These are phyloP conservation scores for Penicillium sp. DNA, from an alignment of 2,329 filamentous ascomycete genomes.

Conservation along the genomic window DNA sequence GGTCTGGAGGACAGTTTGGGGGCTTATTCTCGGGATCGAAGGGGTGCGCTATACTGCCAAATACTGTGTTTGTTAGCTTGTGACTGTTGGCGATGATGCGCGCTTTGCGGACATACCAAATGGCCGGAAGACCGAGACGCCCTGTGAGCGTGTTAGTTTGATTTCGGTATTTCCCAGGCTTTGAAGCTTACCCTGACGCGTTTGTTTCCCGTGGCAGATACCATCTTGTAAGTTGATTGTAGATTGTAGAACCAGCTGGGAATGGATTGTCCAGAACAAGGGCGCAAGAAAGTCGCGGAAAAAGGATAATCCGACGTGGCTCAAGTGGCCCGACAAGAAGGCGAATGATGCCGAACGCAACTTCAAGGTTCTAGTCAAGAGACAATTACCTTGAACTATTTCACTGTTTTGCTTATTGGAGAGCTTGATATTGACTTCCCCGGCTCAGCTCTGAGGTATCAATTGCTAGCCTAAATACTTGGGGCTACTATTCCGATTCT, in stretches of 20 bases:
- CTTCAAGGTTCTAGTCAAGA: background rate
- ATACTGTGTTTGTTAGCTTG: constrained; percentile 53
- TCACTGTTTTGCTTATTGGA: background rate
- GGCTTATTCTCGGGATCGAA: constrained; percentile 78
- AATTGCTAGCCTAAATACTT: constrained; percentile 10
- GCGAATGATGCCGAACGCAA: constrained; percentile 6
- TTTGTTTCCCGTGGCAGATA: constrained; percentile 55
- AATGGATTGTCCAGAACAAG: constrained; percentile 10
- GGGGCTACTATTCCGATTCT: background rate
- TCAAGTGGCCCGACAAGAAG: constrained; percentile 1
- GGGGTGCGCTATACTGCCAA: constrained; percentile 75
- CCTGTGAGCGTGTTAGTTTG: constrained; percentile 34
- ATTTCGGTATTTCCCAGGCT: background rate
- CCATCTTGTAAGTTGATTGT: constrained; percentile 42
- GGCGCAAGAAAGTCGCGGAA: constrained; percentile 7
- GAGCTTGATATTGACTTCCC: background rate
- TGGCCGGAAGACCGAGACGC: constrained; percentile 49
- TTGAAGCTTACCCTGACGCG: constrained; percentile 48
- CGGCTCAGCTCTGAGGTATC: background rate
- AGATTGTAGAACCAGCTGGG: background rate
- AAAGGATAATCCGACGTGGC: constrained; percentile 1
- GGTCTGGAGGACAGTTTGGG: constrained; percentile 74
- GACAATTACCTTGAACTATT: background rate
- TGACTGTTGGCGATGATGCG: background rate
- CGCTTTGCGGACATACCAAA: constrained; percentile 40